A percentile compares a stretch with the other conserved stretches of the same genome.
Conservation (phyloP, 805 yeast genomes). For the Starmerella cellae region DNA sequence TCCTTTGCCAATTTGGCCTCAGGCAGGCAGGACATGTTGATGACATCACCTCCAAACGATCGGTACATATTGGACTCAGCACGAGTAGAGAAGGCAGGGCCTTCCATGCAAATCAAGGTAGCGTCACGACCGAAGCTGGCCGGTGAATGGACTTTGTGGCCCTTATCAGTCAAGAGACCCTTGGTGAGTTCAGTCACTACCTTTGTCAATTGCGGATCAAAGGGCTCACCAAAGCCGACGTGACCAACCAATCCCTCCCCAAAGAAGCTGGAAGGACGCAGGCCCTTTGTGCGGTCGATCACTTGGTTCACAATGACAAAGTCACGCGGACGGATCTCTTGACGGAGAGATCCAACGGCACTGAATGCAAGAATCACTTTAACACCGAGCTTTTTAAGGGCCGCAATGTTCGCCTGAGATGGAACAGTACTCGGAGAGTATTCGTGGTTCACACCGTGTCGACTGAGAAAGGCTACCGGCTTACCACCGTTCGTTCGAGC, state of each 20-base stretch:
- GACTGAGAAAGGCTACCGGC: slow-evolving; percentile 83
- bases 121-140: slow-evolving; percentile 44
- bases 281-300: slow-evolving; percentile 94
- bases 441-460: slow-evolving; percentile 89
- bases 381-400: slow-evolving; percentile 77
- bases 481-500: slow-evolving; percentile 65
- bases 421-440: slow-evolving; percentile 88
- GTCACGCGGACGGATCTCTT: slow-evolving; percentile 82
- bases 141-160: slow-evolving; percentile 54
- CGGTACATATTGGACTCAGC: slow-evolving; percentile 85
- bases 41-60: slow-evolving; percentile 85
- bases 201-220: slow-evolving; percentile 59
- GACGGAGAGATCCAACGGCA: slow-evolving; percentile 91
- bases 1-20: slow-evolving; percentile 94
- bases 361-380: slow-evolving; percentile 81
- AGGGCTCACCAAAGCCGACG: slow-evolving; percentile 95
- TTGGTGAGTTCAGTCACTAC: slow-evolving; percentile 39
- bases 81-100: slow-evolving; percentile 93
- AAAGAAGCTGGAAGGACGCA: slow-evolving; percentile 77
- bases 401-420: slow-evolving; percentile 86
- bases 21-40: slow-evolving; percentile 95
- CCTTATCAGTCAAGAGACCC: slow-evolving; percentile 27
- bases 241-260: slow-evolving; percentile 93
- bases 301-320: slow-evolving; percentile 94
- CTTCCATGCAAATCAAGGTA: slow-evolving; percentile 94